These are phyloP conservation scores for Taphrina pruni DNA, from an alignment of 1,139 yeast genomes.

Conservation along the genomic window DNA sequence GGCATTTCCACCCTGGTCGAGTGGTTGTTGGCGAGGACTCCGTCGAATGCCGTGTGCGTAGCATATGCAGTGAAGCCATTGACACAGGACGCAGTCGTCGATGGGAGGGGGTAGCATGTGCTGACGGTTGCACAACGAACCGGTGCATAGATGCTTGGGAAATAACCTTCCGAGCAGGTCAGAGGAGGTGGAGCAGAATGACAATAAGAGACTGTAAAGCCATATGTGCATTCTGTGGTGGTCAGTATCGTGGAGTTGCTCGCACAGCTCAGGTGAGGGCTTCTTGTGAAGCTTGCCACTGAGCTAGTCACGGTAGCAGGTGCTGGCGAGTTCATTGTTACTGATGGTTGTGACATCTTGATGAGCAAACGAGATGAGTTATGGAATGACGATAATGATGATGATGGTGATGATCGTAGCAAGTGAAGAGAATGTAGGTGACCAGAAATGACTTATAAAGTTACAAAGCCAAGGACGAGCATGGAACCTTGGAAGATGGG, in stretches of 20 bases:
- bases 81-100: slow-evolving; percentile 19
- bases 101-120: slow-evolving; percentile 21
- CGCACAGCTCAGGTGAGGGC: slow-evolving; percentile 9
- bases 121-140: slow-evolving; percentile 19
- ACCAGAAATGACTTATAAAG: no score
- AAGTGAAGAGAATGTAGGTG: background rate
- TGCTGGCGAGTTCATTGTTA: background rate
- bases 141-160: slow-evolving; percentile 8
- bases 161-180: slow-evolving; percentile 23
- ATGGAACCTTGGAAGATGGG: no score
- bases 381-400: background rate
- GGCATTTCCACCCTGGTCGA: slow-evolving; percentile 19
- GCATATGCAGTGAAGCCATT: slow-evolving; percentile 18
- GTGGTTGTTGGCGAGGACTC: slow-evolving; percentile 10
- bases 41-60: slow-evolving; percentile 23
- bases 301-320: background rate
- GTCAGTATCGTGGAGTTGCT: slow-evolving; percentile 10
- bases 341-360: background rate
- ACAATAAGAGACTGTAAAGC: slow-evolving; percentile 24
- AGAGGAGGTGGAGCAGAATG: slow-evolving; percentile 17
- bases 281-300: background rate
- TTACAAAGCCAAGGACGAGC: no score
- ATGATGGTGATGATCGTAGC: no score
- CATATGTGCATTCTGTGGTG: slow-evolving; percentile 36
- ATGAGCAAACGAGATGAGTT: background rate